Base-by-base conservation (phyloP, 768 basidiomycete genomes). In the Pluteus cervinus region DNA sequence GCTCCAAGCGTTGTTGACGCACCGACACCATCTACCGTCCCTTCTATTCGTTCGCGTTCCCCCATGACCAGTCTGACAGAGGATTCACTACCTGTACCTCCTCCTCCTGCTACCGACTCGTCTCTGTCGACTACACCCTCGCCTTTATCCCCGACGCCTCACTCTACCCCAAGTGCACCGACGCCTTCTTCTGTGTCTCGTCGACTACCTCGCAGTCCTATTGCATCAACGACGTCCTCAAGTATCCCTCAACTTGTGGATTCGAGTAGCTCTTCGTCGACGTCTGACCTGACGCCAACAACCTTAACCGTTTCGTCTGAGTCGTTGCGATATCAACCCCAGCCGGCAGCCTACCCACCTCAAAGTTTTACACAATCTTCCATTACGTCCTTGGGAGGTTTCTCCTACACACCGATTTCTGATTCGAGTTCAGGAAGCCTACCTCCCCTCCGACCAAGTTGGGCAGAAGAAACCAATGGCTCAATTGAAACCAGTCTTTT, bases 401-500 rank as follows among this genome's bases (percentile, higher is more conserved):
- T 71, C 3, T 71, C 69, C 2, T 46, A 63, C 37, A 40, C 58
- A 28, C 57, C 60, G 4, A 54, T 52, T 10, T 61, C 62, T 3
- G 57, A 61, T 3, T 24, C 35, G 22, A n/a, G n/a, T n/a, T n/a
- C n/a, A n/a, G n/a, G n/a, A 36, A 14, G 6, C 14, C 52, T 53
- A 1, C 64, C 68, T 14, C 60, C 54, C 14, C 71, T 61, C 43
- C 68, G 51, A 43, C 60, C 54, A 15, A 44, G 35, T 50, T 88
- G 83, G 81, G 76, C 71, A 2, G 54, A 69, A 3, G 79, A 78
- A 48, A 81, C 79, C 0, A 77, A 85, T 37, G 52, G 66, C 7
- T 81, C 86, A 0, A 89, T 82, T 44, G 86, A 88, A 15, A 87
- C 87, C 0, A 83, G 84, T 1, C 61, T 83, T n/a, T 62, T 90